A percentile compares a stretch with the other conserved stretches of the same genome.
Evolutionary conservation across 306 rosid genomes (phyloP).

Genomic region (Pterocarpus santalinus): DNA sequence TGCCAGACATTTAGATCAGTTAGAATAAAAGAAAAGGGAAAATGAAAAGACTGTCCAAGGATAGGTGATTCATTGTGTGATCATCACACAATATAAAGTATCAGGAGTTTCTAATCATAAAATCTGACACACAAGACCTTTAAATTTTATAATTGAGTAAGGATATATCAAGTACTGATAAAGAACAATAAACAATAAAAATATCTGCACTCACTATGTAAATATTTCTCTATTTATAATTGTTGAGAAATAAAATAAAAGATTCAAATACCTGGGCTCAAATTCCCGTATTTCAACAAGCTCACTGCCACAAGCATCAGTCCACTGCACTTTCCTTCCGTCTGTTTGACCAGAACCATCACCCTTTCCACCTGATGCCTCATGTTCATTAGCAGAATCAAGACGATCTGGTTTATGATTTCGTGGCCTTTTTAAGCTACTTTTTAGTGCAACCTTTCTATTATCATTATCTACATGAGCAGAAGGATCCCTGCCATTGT

Average conservation of each 20-base stretch:
- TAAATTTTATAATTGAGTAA: not conserved
- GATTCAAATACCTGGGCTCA: conserved; percentile 74
- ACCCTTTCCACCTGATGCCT: conserved; percentile 48
- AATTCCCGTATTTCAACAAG: conserved; percentile 77
- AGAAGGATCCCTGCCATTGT: conserved; percentile 54
- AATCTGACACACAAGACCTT: not conserved
- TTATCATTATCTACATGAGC: conserved; percentile 46
- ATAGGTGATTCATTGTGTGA: not conserved
- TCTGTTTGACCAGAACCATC: conserved; percentile 58
- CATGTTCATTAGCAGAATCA: conserved; percentile 51
- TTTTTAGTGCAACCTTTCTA: conserved; percentile 65
- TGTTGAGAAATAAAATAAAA: conserved; percentile 1
- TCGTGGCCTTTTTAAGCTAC: conserved; percentile 73
- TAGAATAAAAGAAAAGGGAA: conserved; percentile 8
- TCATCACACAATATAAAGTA: conserved; percentile 5
- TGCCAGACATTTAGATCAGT: conserved; percentile 15
- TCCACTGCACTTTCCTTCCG: conserved; percentile 86
- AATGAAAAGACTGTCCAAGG: not conserved
- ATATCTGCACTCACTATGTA: not conserved
- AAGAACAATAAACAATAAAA: conserved; percentile 22
- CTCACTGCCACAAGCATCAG: conserved; percentile 80
- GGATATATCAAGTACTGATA: not conserved
- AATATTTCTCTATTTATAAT: conserved; percentile 2
- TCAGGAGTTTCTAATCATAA: conserved; percentile 7
- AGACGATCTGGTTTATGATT: conserved; percentile 49